phyloP scores from a whole-genome alignment of 495 filamentous ascomycete genomes.

The Podospora conica region DNA sequence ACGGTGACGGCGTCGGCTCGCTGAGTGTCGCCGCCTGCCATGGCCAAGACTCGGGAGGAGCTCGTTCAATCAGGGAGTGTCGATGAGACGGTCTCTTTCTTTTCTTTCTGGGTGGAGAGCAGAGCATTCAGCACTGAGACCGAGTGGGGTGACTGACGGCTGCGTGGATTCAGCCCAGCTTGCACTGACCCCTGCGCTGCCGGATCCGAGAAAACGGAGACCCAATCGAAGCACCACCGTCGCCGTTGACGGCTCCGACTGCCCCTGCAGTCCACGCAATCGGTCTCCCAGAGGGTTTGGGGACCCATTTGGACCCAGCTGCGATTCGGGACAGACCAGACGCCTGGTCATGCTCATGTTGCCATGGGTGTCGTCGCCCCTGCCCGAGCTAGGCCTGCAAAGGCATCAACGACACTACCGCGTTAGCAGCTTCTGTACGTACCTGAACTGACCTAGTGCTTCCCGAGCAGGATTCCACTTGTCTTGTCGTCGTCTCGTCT shows the following conservation, averaged over 20 bases:
- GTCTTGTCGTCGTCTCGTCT: slow-evolving; percentile 18
- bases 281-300: slow-evolving; percentile 19
- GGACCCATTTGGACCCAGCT: slow-evolving; percentile 10
- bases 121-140: neutral
- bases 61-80: neutral
- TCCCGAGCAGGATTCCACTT: slow-evolving; percentile 25
- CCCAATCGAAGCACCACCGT: slow-evolving; percentile 4
- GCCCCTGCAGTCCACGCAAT: slow-evolving; percentile 16
- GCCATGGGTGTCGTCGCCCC: slow-evolving; percentile 16
- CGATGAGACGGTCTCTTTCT: neutral
- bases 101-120: neutral
- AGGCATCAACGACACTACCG: neutral
- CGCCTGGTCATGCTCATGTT: slow-evolving; percentile 8
- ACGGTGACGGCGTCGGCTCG: too few species aligned
- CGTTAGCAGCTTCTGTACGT: slow-evolving; percentile 23
- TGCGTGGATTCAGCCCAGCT: neutral
- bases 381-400: neutral
- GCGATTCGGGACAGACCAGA: slow-evolving; percentile 15
- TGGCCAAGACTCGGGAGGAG: neutral
- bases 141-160: neutral
- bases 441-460: slow-evolving; percentile 29
- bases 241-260: slow-evolving; percentile 12
- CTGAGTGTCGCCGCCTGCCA: neutral
- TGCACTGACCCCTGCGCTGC: neutral
- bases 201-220: neutral